Base-by-base conservation (phyloP, 2,329 filamentous ascomycete species). In the Venturia asperata region DNA sequence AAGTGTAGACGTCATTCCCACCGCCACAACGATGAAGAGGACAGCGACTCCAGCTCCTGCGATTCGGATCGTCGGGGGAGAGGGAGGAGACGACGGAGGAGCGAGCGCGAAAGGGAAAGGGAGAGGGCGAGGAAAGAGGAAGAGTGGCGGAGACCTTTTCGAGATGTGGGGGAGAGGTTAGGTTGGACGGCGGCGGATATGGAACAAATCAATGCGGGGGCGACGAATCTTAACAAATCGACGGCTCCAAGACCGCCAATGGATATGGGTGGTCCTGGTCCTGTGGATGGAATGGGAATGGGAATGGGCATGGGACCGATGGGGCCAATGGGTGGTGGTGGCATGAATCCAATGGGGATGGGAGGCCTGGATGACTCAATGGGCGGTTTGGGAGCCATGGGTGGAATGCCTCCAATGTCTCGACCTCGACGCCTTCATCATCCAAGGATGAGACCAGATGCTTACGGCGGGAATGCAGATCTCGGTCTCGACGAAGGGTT, bases 261-360 rank as follows among this genome's bases (percentile, higher is more conserved):
- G 37, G 37, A 42, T 27, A 27, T 27, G 21, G 39, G 60, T 61
- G 39, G 19, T 10, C 39, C 58, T 42, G 55, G 55, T 7, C 30
- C 56, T 5, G 45, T 61, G 37, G 60, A 45, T 24, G 60, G 60
- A 3, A 42, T 61, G 37, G 60, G 58, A 13, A 21, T 61, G 37
- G 58, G 37, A 10, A 61, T 42, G 37, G 37, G 60, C 27, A 58
- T 58, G 52, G 52, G 52, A 9, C 37, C 60, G 11, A 42, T 61
- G 60, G 60, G 39, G n/a, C 42, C 42, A 15, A 19, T 45, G 10
- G 47, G 47, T 27, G 47, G 21, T 27, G 21, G 47, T 27, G 42
- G 42, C 15, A 27, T 45, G n/a, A 61, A 61, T 61, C 58, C 58
- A 21, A 61, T 43, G 34, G 41, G 30, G 15, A 61, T 61, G 58